Percentiles rank a stretch among this genome's conserved stretches.
Conservation (phyloP, 2,329 filamentous ascomycete species). For the Sporothrix protearum region DNA sequence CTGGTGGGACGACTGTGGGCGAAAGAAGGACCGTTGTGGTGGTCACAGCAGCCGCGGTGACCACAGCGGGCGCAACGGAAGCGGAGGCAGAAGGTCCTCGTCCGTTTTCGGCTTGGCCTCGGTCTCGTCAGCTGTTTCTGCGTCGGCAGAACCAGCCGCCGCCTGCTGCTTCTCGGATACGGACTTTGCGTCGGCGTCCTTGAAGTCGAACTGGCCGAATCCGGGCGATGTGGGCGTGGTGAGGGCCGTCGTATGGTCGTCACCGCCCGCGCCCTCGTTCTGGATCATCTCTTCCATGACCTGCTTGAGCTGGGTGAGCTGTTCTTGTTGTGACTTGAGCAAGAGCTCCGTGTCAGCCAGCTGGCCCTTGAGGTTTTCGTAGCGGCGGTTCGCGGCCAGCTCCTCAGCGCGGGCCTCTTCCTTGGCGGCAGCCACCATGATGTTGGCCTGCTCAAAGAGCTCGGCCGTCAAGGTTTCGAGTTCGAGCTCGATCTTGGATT, state of each 20-base stretch:
- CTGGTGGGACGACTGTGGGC: neutral
- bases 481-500: conserved; percentile 87
- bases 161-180: conserved; percentile 9
- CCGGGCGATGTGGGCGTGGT: conserved; percentile 80
- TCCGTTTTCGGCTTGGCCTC: conserved; percentile 13
- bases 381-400: conserved; percentile 75
- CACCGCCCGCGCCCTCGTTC: conserved; percentile 45
- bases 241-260: conserved; percentile 66
- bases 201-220: conserved; percentile 62
- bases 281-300: conserved; percentile 85
- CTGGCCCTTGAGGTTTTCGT: conserved; percentile 81
- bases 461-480: conserved; percentile 85
- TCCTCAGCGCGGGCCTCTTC: conserved; percentile 84
- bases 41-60: neutral
- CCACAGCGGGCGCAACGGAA: neutral
- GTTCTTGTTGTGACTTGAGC: conserved; percentile 86
- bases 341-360: conserved; percentile 82
- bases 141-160: conserved; percentile 21
- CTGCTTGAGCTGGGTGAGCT: conserved; percentile 82
- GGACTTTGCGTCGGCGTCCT: conserved; percentile 40
- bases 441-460: conserved; percentile 97
- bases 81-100: neutral
- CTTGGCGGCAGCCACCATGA: conserved; percentile 91
- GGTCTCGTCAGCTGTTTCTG: conserved; percentile 31
- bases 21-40: neutral